Evolutionary conservation across 768 basidiomycete genomes (phyloP), one percentile per base, ranked within the genome.

Genomic region (Tricholoma furcatifolium): DNA sequence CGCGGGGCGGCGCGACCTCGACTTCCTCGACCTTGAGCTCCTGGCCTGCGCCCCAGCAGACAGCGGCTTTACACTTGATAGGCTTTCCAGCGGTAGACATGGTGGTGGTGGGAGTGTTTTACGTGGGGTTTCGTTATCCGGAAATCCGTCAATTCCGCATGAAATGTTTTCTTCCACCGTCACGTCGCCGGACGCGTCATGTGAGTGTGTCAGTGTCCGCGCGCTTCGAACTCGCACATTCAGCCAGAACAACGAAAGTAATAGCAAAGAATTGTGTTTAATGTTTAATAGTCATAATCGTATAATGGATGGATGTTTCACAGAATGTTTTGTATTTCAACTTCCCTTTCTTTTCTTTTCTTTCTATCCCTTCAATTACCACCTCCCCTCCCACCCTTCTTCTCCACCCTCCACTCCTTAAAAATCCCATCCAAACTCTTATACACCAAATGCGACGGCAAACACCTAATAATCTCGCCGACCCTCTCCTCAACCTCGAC

Each of bases 401-500:
- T 91, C 61, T 89, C 87, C 49, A 84, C 84, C 63, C 84, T 76
- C 90, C 90, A 92, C 65, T 96, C 93, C 65, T 91, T 91, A 74
- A 94, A 98, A 62, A 98, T 90, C 27, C 91, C 90, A 70, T 99
- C 97, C 67, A 98, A 68, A 63, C 90, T 91, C 72, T 91, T 91
- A 73, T 91, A 90, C 55, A 95, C 80, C 59, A 96, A 74, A 66
- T 92, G 88, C 27, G 85, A 84, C 30, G 97, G 96, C 57, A 99
- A 66, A 64, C 84, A 88, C 63, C 92, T 79, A 55, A 99, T 88
- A 59, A 99, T 91, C 71, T 98, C 94, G 15, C 90, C 88, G 31
- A 93, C 77, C 53, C 81, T 79, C 59, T 82, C 82, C 66, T 93
- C 88, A 1, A 86, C 85, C 67, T 91, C 87, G 6, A 55, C 64